Evolutionary conservation across 2,329 filamentous ascomycete species (phyloP).

Genomic region (Exophiala sideris): DNA sequence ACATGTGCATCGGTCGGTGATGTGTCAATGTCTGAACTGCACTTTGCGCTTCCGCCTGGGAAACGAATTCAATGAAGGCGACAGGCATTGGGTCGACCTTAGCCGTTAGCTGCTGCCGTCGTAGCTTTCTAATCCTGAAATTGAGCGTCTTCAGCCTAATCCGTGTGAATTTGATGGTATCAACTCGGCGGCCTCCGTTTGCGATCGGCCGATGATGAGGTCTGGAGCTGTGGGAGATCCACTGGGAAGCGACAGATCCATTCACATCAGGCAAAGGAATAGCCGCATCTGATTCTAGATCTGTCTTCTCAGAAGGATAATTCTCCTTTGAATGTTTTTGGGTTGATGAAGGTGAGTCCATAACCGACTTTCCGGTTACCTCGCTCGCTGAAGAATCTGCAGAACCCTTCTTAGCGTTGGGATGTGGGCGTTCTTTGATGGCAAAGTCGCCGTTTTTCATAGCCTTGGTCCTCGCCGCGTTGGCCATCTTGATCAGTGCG

Average conservation of each 20-base stretch:
- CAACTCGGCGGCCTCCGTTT: constrained; percentile 36
- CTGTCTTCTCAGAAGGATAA: not conserved
- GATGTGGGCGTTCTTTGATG: constrained; percentile 56
- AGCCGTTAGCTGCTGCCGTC: constrained; percentile 29
- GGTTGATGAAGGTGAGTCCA: constrained; percentile 42
- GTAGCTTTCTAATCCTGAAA: constrained; percentile 32
- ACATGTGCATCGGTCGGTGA: constrained; percentile 82
- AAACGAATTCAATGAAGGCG: constrained; percentile 84
- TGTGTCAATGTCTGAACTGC: constrained; percentile 83
- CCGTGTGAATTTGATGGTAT: constrained; percentile 39
- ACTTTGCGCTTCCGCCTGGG: constrained; percentile 76
- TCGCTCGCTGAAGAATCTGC: constrained; percentile 36
- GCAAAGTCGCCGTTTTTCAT: constrained; percentile 30
- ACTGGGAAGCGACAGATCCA: constrained; percentile 37
- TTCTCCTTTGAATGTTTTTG: not conserved
- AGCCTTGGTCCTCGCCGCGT: constrained; percentile 64
- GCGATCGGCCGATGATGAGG: constrained; percentile 36
- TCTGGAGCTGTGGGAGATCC: constrained; percentile 33
- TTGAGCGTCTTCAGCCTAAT: constrained; percentile 33
- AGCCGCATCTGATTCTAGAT: not conserved
- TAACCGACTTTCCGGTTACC: constrained; percentile 64
- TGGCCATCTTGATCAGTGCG: constrained; percentile 73
- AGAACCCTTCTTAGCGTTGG: constrained; percentile 51
- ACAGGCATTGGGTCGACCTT: constrained; percentile 59
- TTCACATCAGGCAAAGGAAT: constrained; percentile 30